Percentiles rank a stretch among this genome's conserved stretches.
Conservation (phyloP, 257 asterid species). For the Penstemon eatonii region DNA sequence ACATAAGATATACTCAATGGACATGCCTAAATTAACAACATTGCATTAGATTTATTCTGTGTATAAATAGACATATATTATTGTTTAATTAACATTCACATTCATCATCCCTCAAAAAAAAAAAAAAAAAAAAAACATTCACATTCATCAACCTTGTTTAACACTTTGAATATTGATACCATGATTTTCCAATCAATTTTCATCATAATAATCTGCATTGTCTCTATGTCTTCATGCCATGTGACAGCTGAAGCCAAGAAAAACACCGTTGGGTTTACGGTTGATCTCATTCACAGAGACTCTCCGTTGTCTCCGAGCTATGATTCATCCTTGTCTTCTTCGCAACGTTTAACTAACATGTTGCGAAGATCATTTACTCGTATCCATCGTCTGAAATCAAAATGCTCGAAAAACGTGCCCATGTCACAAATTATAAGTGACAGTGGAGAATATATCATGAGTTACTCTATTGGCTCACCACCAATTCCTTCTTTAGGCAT, state of each 20-base stretch:
- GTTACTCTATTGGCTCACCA: constrained; percentile 41
- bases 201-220: constrained; percentile 7
- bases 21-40: no score
- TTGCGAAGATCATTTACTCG: constrained; percentile 31
- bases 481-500: constrained; percentile 34
- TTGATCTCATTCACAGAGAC: constrained; percentile 40
- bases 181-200: constrained; percentile 17
- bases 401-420: neutral
- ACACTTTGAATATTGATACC: neutral
- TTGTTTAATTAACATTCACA: no score
- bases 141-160: neutral
- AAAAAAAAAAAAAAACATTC: no score
- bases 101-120: no score
- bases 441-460: constrained; percentile 39
- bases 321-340: constrained; percentile 10
- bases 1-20: no score
- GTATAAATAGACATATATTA: no score
- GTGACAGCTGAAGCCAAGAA: neutral
- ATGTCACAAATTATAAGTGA: neutral
- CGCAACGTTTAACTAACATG: constrained; percentile 25
- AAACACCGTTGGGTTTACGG: constrained; percentile 27
- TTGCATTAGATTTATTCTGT: no score
- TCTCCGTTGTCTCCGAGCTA: constrained; percentile 33
- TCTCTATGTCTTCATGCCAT: neutral
- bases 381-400: neutral